Percentiles rank a stretch among this genome's conserved stretches.
Evolutionary conservation across 1,139 yeast species (phyloP).

Genomic region (Zygoascus meyerae): DNA sequence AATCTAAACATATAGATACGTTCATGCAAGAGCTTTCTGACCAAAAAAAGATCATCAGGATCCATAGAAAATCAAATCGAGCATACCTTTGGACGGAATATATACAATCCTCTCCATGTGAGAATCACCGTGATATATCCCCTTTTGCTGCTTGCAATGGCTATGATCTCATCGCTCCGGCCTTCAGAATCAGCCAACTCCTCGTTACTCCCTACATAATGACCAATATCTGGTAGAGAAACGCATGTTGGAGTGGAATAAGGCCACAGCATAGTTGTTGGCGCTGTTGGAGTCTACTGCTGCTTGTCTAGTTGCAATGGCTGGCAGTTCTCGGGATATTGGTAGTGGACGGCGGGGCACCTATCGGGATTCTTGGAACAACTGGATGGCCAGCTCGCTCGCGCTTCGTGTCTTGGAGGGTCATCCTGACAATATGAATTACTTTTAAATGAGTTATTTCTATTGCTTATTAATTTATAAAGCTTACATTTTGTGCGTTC

Average conservation of each 20-base stretch:
- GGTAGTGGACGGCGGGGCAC: no score
- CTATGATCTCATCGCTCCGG: conserved; percentile 4
- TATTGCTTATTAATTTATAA: no score
- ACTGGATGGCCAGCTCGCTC: no score
- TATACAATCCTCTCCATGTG: conserved; percentile 12
- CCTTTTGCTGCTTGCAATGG: conserved; percentile 7
- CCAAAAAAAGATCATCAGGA: no score
- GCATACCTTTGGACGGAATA: conserved; percentile 14
- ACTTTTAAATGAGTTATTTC: no score
- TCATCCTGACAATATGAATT: no score
- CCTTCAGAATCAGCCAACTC: conserved; percentile 4
- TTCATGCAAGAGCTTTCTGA: no score
- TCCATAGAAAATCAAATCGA: background rate
- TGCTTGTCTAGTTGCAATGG: no score
- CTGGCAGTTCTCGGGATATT: no score
- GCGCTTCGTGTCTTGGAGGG: no score
- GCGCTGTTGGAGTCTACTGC: background rate
- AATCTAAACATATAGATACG: background rate
- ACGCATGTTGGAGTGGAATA: conserved; percentile 15
- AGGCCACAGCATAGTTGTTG: conserved; percentile 17
- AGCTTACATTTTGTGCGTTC: no score
- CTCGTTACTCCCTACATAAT: background rate
- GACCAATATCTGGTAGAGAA: conserved; percentile 11
- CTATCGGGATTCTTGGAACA: no score
- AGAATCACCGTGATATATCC: conserved; percentile 11